phyloP scores from a whole-genome alignment of 768 basidiomycete species.

The Boletus vinaceobasis region DNA sequence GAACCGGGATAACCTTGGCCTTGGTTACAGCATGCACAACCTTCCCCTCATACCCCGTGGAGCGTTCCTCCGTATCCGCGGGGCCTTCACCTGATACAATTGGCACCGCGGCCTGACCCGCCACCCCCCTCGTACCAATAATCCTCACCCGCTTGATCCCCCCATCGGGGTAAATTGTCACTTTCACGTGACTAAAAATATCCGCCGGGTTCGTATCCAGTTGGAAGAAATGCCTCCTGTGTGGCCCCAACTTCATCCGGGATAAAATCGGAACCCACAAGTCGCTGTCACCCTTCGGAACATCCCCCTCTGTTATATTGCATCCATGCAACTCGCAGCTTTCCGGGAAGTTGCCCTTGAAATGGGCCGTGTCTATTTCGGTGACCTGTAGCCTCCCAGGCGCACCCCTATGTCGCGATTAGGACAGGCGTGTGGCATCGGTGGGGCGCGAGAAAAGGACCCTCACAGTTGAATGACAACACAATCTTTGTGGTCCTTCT shows the following conservation, averaged over 20 bases:
- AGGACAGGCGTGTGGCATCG: background rate
- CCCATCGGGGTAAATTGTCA: constrained; percentile 93
- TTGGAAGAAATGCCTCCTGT: constrained; percentile 87
- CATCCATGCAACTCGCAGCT: constrained; percentile 76
- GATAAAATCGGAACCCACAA: constrained; percentile 75
- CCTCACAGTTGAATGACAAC: constrained; percentile 79
- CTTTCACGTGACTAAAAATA: constrained; percentile 76
- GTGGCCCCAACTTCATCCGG: constrained; percentile 79
- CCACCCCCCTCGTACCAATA: constrained; percentile 54
- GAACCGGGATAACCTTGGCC: constrained; percentile 43
- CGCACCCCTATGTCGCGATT: constrained; percentile 50
- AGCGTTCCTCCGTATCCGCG: constrained; percentile 1
- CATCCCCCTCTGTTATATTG: constrained; percentile 25
- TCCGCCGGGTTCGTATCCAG: constrained; percentile 59
- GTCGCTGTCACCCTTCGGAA: constrained; percentile 37
- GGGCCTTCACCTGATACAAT: constrained; percentile 4
- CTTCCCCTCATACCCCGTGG: background rate
- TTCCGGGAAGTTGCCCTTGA: constrained; percentile 94
- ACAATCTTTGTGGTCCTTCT: constrained; percentile 85
- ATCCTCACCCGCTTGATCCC: constrained; percentile 92
- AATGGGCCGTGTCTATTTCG: constrained; percentile 93
- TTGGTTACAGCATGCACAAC: constrained; percentile 8
- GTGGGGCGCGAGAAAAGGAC: constrained; percentile 10
- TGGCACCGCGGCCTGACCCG: constrained; percentile 5
- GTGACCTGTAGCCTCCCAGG: constrained; percentile 70